These are phyloP conservation scores for Taphrina sp. DNA, from an alignment of 1,139 yeast species.

Conservation along the genomic window DNA sequence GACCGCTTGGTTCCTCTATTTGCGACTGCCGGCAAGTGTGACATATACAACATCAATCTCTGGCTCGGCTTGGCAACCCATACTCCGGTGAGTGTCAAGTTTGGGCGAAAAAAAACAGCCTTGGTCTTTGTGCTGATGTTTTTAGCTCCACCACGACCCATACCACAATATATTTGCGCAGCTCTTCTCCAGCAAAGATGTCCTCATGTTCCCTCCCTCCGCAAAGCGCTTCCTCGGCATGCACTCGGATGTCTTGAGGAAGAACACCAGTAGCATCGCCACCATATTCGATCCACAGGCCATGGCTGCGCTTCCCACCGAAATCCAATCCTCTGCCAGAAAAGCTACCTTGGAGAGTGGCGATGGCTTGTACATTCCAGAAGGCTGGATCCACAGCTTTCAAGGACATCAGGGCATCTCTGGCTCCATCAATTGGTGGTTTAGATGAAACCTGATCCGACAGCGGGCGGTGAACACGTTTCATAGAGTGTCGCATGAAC, in stretches of 20 bases:
- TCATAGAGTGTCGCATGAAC: no score
- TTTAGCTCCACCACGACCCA: constrained; percentile 24
- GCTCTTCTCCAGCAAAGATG: constrained; percentile 6
- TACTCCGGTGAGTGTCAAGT: constrained; percentile 3
- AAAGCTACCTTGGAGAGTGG: constrained; percentile 13
- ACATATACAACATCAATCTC: constrained; percentile 26
- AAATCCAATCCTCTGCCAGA: neutral
- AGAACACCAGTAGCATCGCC: constrained; percentile 20
- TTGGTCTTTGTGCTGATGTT: neutral
- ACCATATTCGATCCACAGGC: constrained; percentile 7
- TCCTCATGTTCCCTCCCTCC: constrained; percentile 10
- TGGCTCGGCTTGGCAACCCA: constrained; percentile 27
- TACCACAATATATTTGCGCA: constrained; percentile 25
- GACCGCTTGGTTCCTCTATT: constrained; percentile 2
- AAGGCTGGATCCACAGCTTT: constrained; percentile 30
- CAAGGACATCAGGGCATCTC: constrained; percentile 16
- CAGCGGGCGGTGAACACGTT: no score
- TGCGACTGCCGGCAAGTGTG: constrained; percentile 1
- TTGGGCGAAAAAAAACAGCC: neutral
- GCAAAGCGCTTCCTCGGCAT: neutral
- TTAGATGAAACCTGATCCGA: constrained; percentile 6
- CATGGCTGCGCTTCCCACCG: neutral
- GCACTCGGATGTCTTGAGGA: constrained; percentile 15
- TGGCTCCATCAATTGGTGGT: constrained; percentile 31
- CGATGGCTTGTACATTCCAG: constrained; percentile 24